Evolutionary conservation across 2,329 filamentous ascomycete species (phyloP).

Genomic region (Phaeosphaeria sp.): DNA sequence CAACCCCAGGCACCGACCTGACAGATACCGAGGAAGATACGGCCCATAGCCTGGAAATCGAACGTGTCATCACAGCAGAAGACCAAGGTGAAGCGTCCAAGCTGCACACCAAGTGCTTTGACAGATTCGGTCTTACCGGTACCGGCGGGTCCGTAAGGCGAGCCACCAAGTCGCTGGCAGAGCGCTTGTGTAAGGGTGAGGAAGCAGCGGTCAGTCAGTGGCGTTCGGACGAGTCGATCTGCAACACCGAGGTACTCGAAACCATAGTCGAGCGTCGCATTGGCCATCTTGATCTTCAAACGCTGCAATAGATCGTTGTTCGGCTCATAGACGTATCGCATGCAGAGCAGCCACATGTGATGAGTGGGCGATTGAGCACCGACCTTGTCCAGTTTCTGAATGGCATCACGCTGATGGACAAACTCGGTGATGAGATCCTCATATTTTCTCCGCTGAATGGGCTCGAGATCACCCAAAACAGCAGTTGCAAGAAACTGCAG

Average conservation of each 20-base stretch:
- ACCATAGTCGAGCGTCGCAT: slow-evolving; percentile 91
- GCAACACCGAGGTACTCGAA: slow-evolving; percentile 98
- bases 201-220: slow-evolving; percentile 97
- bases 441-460: slow-evolving; percentile 92
- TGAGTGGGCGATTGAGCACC: slow-evolving; percentile 79
- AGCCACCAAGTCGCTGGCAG: slow-evolving; percentile 93
- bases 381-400: slow-evolving; percentile 80
- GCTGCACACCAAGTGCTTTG: slow-evolving; percentile 93
- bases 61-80: slow-evolving; percentile 99
- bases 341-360: slow-evolving; percentile 92
- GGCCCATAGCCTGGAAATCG: slow-evolving; percentile 99
- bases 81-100: slow-evolving; percentile 96
- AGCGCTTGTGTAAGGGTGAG: slow-evolving; percentile 95
- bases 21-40: slow-evolving; percentile 98
- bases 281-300: slow-evolving; percentile 93
- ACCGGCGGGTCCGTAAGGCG: slow-evolving; percentile 94
- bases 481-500: slow-evolving; percentile 85
- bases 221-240: slow-evolving; percentile 93
- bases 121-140: slow-evolving; percentile 99
- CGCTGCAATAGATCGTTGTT: slow-evolving; percentile 84
- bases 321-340: slow-evolving; percentile 90
- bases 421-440: slow-evolving; percentile 99
- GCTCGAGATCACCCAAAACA: slow-evolving; percentile 86
- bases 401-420: slow-evolving; percentile 93
- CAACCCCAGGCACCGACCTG: slow-evolving; percentile 99